These are phyloP conservation scores for Volvox africanus DNA, from an alignment of 139 green algal species.

Conservation along the genomic window DNA sequence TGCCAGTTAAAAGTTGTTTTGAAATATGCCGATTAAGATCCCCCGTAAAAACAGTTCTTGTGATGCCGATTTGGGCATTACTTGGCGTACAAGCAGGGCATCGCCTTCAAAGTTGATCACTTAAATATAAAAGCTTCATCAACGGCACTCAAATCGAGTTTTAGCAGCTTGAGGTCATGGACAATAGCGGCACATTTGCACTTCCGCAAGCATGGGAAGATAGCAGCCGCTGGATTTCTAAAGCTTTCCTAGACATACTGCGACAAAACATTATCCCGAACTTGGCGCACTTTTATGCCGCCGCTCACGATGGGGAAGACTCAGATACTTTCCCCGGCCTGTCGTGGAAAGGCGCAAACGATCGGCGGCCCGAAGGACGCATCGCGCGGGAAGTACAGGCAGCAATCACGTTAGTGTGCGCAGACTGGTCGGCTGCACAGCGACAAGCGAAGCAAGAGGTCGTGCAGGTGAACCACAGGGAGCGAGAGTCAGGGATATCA, in stretches of 20 bases:
- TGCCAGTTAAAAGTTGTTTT: too few species aligned
- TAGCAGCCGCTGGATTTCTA: neutral
- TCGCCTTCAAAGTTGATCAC: too few species aligned
- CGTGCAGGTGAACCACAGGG: neutral
- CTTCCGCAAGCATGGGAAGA: neutral
- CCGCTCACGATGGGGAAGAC: neutral
- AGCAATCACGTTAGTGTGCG: neutral
- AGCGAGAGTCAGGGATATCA: neutral
- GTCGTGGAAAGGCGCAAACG: neutral
- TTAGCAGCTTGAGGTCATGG: too few species aligned
- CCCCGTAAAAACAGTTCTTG: too few species aligned
- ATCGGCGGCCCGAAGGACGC: neutral
- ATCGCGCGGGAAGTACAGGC: too few species aligned
- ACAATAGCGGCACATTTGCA: too few species aligned
- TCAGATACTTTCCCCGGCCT: neutral
- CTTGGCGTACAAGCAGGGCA: too few species aligned
- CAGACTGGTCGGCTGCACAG: constrained; percentile 7
- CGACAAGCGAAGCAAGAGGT: neutral
- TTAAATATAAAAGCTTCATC: too few species aligned
- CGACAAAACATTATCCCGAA: neutral
- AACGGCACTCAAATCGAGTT: too few species aligned
- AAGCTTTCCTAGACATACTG: constrained; percentile 22
- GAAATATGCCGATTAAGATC: too few species aligned
- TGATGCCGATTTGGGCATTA: too few species aligned
- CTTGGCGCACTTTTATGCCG: neutral